Percentiles rank a stretch among this genome's conserved stretches.
Conservation (phyloP, 2,329 filamentous ascomycete genomes). For the Neoarthrinium moseri region DNA sequence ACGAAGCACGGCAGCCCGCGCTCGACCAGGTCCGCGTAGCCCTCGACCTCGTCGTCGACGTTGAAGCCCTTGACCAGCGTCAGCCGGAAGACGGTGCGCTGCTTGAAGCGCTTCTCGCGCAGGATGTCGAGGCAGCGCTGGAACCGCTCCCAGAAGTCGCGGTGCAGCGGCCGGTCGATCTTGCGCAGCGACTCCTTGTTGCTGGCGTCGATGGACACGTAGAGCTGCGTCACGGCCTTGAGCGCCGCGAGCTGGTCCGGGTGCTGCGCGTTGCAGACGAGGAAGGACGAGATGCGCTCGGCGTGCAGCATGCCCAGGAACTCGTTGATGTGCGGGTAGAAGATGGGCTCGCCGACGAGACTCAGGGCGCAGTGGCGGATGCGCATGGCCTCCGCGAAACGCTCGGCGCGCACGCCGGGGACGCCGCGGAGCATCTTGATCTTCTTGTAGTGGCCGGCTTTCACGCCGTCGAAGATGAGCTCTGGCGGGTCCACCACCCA, state of each 20-base stretch:
- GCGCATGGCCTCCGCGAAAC: conserved; percentile 88
- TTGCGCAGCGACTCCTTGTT: conserved; percentile 83
- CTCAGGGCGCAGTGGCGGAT: conserved; percentile 92
- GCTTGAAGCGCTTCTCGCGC: conserved; percentile 75
- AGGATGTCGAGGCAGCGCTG: conserved; percentile 87
- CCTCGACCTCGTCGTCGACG: conserved; percentile 86
- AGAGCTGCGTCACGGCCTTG: conserved; percentile 87
- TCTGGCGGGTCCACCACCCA: conserved; percentile 94
- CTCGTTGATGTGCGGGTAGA: conserved; percentile 96
- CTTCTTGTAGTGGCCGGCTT: conserved; percentile 90
- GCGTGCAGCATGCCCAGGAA: conserved; percentile 80
- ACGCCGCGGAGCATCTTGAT: conserved; percentile 97
- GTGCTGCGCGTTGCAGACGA: conserved; percentile 97
- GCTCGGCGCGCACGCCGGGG: conserved; percentile 85
- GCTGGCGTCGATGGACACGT: conserved; percentile 93
- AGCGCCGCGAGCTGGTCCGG: conserved; percentile 84
- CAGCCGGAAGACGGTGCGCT: conserved; percentile 90
- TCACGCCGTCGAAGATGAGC: conserved; percentile 85
- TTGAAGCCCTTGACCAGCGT: conserved; percentile 99
- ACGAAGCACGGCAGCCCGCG: conserved; percentile 87
- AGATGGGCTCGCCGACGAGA: conserved; percentile 96
- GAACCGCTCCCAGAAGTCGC: conserved; percentile 98
- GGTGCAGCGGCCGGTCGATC: conserved; percentile 88
- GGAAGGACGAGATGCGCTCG: conserved; percentile 87
- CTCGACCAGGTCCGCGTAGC: conserved; percentile 87